A percentile compares a stretch with the other conserved stretches of the same genome.
Conservation (phyloP, 2,329 filamentous ascomycete genomes). For the Bretziella fagacearum region DNA sequence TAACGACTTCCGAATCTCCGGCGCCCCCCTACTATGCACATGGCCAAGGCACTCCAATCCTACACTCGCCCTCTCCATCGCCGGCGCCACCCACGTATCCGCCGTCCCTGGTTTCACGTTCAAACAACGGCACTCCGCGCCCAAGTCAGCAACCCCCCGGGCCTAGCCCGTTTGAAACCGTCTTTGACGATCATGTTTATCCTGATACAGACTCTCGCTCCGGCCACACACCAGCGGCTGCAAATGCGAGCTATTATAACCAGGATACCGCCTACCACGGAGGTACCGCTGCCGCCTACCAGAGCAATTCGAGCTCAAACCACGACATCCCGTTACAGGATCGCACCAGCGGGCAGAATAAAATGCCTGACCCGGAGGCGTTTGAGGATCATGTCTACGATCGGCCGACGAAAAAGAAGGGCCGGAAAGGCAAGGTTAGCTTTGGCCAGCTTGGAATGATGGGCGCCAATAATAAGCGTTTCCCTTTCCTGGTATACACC, state of each 20-base stretch:
- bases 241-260: conserved; percentile 18
- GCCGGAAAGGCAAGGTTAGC: conserved; percentile 28
- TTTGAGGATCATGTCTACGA: conserved; percentile 46
- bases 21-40: conserved; percentile 13
- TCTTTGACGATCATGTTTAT: conserved; percentile 53
- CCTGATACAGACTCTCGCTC: conserved; percentile 26
- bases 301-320: conserved; percentile 20
- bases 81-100: conserved; percentile 11
- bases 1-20: conserved; percentile 5
- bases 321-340: conserved; percentile 43
- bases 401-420: conserved; percentile 25
- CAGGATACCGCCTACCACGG: conserved; percentile 43
- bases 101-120: conserved; percentile 18
- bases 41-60: conserved; percentile 7
- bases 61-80: conserved; percentile 7
- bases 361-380: conserved; percentile 22
- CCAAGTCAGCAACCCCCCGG: conserved; percentile 16
- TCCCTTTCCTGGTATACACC: conserved; percentile 69
- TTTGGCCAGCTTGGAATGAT: conserved; percentile 45
- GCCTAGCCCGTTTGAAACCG: conserved; percentile 43
- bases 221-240: conserved; percentile 19
- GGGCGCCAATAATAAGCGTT: conserved; percentile 35
- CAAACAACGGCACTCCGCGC: conserved; percentile 11
- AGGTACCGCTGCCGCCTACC: conserved; percentile 23
- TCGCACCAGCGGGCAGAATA: conserved; percentile 19